Evolutionary conservation across 805 yeast genomes (phyloP), one percentile per base, ranked within the genome.

Genomic region (Wickerhamiella azyma): DNA sequence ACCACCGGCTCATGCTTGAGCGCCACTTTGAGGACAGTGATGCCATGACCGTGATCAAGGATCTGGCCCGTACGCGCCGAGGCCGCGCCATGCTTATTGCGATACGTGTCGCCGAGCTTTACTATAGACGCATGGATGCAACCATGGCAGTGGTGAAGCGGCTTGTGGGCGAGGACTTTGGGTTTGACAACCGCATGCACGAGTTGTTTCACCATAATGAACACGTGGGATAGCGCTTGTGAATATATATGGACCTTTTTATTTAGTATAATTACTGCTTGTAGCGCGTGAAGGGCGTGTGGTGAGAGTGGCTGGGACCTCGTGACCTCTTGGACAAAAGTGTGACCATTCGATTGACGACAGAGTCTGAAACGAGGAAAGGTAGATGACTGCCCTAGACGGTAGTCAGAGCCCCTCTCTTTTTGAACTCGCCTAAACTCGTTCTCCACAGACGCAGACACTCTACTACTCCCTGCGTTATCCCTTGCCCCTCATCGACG

Each of bases 141-240:
- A 28, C 30, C 8, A 17, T 43, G 29, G 24, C 26, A 26, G 10
- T 43, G 14, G 35, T 37, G 30, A 43, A 43, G 26, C 26, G 41
- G 7, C 41, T 43, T 6, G 39, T 37, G 17, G 46, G 46, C 33
- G 46, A 43, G 17, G 18, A n/a, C 37, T 43, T 18, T 37, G 46
- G 33, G n/a, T 19, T 37, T n/a, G 46, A 43, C 16, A 10, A 17
- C 2, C 46, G 41, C 14, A 28, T 41, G 35, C 29, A 39, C 26
- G 18, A 26, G 16, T 16, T 30, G 16, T 30, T 30, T 13, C 14
- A 30, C n/a, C 16, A 30, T 3, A 8, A 30, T 30, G 16, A 30
- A 3, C 33, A 10, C 14, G 33, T 13, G 24, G 7, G 24, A 4
- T 21, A 21, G 24, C 6, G n/a, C n/a, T n/a, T n/a, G n/a, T n/a